A percentile compares a stretch with the other conserved stretches of the same genome.
phyloP scores from a whole-genome alignment of 129 eudicot genomes.

The Deinandra increscens region DNA sequence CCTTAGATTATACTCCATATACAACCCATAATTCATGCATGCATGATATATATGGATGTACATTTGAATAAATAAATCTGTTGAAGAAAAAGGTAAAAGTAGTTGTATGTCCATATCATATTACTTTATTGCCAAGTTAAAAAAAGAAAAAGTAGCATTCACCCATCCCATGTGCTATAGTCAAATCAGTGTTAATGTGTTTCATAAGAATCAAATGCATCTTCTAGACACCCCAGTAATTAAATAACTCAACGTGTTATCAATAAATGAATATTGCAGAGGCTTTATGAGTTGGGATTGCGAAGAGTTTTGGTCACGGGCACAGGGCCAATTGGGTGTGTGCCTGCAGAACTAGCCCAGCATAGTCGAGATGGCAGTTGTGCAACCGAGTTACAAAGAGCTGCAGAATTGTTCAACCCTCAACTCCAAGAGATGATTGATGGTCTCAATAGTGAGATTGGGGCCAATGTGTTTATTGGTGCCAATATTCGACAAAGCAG shows the following conservation, averaged over 20 bases:
- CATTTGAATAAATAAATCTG: background rate
- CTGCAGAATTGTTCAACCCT: constrained; percentile 56
- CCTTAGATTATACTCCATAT: background rate
- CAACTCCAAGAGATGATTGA: constrained; percentile 41
- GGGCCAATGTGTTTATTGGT: constrained; percentile 45
- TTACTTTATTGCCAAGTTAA: constrained; percentile 19
- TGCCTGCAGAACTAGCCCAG: constrained; percentile 56
- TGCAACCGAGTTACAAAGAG: constrained; percentile 44
- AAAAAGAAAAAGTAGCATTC: constrained; percentile 12
- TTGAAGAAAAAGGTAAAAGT: constrained; percentile 11
- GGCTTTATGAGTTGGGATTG: constrained; percentile 58
- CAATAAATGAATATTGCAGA: constrained; percentile 37
- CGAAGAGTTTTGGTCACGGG: constrained; percentile 65
- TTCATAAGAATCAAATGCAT: constrained; percentile 18
- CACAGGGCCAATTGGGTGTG: constrained; percentile 73
- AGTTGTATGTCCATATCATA: constrained; percentile 26
- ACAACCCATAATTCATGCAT: background rate
- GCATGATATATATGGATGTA: constrained; percentile 10
- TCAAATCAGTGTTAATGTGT: constrained; percentile 18
- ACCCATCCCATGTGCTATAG: constrained; percentile 24
- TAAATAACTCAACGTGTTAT: background rate
- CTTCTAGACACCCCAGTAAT: no score
- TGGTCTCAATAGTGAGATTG: constrained; percentile 46
- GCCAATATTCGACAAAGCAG: constrained; percentile 46
- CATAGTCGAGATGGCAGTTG: constrained; percentile 53